Percentiles rank a stretch among this genome's conserved stretches.
Conservation (phyloP, 805 yeast genomes). For the Myxozyma geophila region DNA sequence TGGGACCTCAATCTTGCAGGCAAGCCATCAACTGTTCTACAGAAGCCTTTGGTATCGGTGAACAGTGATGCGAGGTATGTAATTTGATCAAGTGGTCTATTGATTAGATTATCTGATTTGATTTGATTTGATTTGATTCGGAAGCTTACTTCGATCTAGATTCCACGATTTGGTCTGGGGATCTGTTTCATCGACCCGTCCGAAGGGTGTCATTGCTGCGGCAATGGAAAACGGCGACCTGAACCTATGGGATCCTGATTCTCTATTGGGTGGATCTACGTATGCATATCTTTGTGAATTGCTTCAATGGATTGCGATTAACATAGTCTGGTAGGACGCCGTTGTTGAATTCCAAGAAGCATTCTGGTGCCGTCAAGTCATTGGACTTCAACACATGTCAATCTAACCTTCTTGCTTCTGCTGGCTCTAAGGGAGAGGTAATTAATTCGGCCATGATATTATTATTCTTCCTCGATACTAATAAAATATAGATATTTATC, state of each 20-base stretch:
- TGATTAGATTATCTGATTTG: not conserved
- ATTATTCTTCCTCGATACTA: not conserved
- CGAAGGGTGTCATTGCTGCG: conserved; percentile 72
- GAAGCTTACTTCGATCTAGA: conserved; percentile 37
- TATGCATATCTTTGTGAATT: conserved; percentile 5
- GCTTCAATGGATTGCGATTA: not conserved
- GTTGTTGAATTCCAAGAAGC: conserved; percentile 43
- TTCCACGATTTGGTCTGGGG: conserved; percentile 90
- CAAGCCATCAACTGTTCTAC: conserved; percentile 43
- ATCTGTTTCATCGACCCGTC: conserved; percentile 53
- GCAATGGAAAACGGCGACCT: conserved; percentile 84
- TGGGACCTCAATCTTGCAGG: conserved; percentile 62
- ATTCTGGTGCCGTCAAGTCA: conserved; percentile 70
- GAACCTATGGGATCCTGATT: conserved; percentile 73
- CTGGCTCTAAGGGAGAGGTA: conserved; percentile 81
- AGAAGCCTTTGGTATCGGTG: conserved; percentile 51
- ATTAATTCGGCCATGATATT: not conserved
- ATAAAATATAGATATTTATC: conserved; percentile 56
- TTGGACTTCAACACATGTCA: conserved; percentile 79
- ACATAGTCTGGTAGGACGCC: conserved; percentile 2
- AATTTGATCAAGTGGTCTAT: not conserved
- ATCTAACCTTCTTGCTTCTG: conserved; percentile 74
- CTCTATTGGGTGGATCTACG: conserved; percentile 42
- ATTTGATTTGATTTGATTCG: conserved; percentile 13
- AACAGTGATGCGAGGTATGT: conserved; percentile 55